Evolutionary conservation across 305 asterid species (phyloP), one percentile per base, ranked within the genome.

Genomic region (Rubia occidens): DNA sequence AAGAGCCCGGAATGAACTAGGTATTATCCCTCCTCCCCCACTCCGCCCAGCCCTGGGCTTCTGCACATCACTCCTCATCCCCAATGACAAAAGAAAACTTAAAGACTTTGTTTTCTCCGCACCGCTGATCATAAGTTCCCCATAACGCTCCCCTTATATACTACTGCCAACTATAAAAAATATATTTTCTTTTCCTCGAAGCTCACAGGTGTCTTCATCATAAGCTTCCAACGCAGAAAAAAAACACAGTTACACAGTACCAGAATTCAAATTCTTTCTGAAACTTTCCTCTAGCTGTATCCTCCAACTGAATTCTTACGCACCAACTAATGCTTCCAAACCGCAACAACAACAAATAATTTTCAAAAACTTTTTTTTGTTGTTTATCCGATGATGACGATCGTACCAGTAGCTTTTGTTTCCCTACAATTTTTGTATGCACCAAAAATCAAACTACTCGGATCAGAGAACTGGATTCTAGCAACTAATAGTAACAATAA

Each of bases 31-130:
- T 68, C 95, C 90, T 66, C 84, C 78, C 54, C 75, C 63, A 51
- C 72, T 39, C 68, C 77, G 55, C 9, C 37, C 66, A 9, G 24
- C 39, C 9, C 70, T 40, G 24, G 78, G 73, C 70, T 76, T 86
- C 69, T 77, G 86, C 75, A 78, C 80, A 79, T 85, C 86, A 80
- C 81, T 88, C 86, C 83, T 86, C 95, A 88, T 88, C 72, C 43
- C 56, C 56, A 65, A 63, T 62, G 40, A 56, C 54, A 17, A 55
- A 71, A 76, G 78, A 72, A 70, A 63, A 72, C 60, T 47, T 20
- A 40, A 37, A 10, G 11, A 5, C 47, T 60, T 60, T n/a, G 45
- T 37, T 66, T 67, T 73, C 71, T 69, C 67, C 40, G 47, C 15
- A 60, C 35, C 60, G 77, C 49, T 73, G 83, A 82, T 71, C 86